Evolutionary conservation across 164 flowering plant species (phyloP).

Genomic region (Paratinospora sagittata): DNA sequence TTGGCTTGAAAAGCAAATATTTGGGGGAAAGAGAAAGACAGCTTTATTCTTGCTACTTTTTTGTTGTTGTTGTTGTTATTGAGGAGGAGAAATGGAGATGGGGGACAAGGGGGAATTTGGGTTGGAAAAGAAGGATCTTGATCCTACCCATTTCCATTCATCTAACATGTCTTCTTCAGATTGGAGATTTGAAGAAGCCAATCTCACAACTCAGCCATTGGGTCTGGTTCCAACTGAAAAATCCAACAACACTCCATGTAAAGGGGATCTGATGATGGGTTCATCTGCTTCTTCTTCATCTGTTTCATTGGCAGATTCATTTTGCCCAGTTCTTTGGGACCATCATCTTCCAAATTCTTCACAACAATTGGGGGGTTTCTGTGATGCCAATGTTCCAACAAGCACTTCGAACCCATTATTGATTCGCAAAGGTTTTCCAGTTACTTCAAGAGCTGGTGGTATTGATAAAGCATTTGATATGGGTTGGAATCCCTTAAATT

Average conservation of each 20-base stretch:
- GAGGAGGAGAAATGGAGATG: conserved; percentile 40
- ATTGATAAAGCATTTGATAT: conserved; percentile 26
- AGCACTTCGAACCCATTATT: conserved; percentile 26
- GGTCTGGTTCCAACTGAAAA: conserved; percentile 32
- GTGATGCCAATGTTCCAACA: conserved; percentile 30
- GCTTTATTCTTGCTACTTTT: conserved; percentile 13
- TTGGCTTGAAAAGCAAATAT: neutral
- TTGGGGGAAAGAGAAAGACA: conserved; percentile 6
- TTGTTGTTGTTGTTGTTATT: conserved; percentile 4
- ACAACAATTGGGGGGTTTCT: conserved; percentile 40
- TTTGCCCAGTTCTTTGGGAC: conserved; percentile 40
- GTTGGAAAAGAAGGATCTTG: conserved; percentile 36
- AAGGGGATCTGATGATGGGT: conserved; percentile 33
- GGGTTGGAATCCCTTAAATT: conserved; percentile 44
- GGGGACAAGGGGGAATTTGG: conserved; percentile 40
- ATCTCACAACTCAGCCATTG: conserved; percentile 31
- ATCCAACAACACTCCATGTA: conserved; percentile 11
- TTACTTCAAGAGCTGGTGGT: conserved; percentile 21
- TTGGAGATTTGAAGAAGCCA: conserved; percentile 41
- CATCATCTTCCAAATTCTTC: conserved; percentile 41
- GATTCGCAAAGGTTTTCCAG: conserved; percentile 29
- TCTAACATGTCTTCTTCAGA: conserved; percentile 41
- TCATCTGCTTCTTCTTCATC: conserved; percentile 42
- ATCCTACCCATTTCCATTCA: conserved; percentile 33
- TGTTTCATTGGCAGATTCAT: conserved; percentile 55